phyloP scores from a whole-genome alignment of 2,329 filamentous ascomycete genomes.

The Diplodia sapinea region DNA sequence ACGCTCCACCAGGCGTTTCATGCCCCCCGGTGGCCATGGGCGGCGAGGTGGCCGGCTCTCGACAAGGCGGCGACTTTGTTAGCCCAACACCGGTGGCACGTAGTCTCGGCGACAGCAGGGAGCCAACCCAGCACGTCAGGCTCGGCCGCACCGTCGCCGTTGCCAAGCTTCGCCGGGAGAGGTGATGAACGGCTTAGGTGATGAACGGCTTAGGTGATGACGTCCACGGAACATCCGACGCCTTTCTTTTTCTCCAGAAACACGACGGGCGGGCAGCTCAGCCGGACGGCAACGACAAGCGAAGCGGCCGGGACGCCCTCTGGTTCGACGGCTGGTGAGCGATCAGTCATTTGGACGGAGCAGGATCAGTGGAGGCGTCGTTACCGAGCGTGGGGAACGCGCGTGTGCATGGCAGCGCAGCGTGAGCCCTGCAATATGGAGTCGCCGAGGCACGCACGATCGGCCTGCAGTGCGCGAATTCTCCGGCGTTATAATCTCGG shows the following conservation, averaged over 20 bases:
- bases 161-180: conserved; percentile 5
- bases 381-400: conserved; percentile 16
- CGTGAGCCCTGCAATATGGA: not conserved
- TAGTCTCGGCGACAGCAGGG: not conserved
- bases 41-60: not conserved
- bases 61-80: not conserved
- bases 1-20: conserved; percentile 23
- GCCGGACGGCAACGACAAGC: not conserved
- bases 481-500: conserved; percentile 19
- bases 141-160: conserved; percentile 5
- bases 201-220: conserved; percentile 9
- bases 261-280: not conserved
- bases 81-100: not conserved
- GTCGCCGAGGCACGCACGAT: too few species aligned
- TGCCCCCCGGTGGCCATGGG: conserved; percentile 2
- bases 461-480: conserved; percentile 15
- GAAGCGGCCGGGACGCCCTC: not conserved
- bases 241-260: not conserved
- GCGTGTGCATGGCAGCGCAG: not conserved
- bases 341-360: not conserved
- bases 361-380: not conserved
- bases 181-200: not conserved
- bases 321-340: not conserved
- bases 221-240: not conserved
- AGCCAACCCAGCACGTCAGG: not conserved